Conservation (phyloP, 768 basidiomycete species). For the Mrakia frigida region DNA sequence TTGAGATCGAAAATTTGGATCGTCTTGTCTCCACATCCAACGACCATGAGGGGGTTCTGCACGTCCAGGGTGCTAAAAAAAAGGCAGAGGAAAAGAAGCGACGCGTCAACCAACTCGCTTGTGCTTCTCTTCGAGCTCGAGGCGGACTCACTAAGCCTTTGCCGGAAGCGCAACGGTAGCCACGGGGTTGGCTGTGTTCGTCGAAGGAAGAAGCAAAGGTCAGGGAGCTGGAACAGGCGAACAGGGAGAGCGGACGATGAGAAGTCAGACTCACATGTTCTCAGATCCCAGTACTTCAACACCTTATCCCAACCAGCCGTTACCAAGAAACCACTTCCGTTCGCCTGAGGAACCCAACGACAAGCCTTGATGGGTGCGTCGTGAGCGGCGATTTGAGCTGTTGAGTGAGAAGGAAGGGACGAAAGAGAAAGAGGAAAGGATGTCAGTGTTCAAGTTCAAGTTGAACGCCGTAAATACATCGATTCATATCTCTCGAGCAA, state of each 20-base stretch:
- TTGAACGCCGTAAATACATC: no score
- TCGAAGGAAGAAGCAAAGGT: not conserved
- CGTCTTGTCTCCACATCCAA: conserved; percentile 6
- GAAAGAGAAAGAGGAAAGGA: no score
- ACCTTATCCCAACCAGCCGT: conserved; percentile 99
- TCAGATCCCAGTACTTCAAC: conserved; percentile 60
- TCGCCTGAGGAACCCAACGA: conserved; percentile 52
- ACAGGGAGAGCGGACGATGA: not conserved
- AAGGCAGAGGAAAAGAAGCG: not conserved
- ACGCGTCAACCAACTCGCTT: no score
- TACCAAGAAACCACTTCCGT: conserved; percentile 60
- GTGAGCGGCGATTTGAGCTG: conserved; percentile 73
- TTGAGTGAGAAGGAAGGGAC: not conserved
- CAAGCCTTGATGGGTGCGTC: conserved; percentile 82
- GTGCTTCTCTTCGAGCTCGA: not conserved
- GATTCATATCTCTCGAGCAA: not conserved
- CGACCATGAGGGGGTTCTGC: conserved; percentile 11
- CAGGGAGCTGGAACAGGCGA: not conserved
- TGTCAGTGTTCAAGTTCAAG: not conserved
- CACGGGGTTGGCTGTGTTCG: not conserved
- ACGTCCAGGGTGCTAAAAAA: not conserved
- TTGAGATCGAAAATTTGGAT: conserved; percentile 9
- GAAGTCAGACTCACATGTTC: conserved; percentile 17
- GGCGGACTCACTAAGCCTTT: not conserved
- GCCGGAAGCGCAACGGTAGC: conserved; percentile 7